Conservation (phyloP, 805 yeast species). For the Candida stauntonica region DNA sequence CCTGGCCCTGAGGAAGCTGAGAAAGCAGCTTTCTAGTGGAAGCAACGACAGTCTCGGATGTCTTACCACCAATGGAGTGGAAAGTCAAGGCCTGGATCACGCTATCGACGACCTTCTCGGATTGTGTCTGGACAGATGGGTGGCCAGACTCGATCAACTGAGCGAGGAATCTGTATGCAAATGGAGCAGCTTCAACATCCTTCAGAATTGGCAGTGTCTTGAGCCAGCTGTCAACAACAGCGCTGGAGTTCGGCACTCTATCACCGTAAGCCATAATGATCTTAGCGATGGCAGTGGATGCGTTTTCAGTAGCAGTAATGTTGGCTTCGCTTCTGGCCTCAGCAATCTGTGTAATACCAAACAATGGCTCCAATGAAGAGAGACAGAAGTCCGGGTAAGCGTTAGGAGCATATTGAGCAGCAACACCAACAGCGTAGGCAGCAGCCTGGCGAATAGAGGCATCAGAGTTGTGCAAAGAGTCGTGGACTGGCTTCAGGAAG, state of each 20-base stretch:
- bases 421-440: constrained; percentile 75
- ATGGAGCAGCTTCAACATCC: constrained; percentile 87
- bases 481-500: constrained; percentile 61
- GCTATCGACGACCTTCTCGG: constrained; percentile 59
- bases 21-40: constrained; percentile 62
- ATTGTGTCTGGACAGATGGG: constrained; percentile 47
- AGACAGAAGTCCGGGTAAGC: constrained; percentile 58
- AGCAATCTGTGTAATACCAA: constrained; percentile 67
- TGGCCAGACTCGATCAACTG: constrained; percentile 68
- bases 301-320: constrained; percentile 81
- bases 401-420: constrained; percentile 77
- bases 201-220: constrained; percentile 73
- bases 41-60: constrained; percentile 60
- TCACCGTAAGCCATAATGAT: constrained; percentile 63
- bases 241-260: constrained; percentile 55
- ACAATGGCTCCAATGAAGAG: constrained; percentile 69
- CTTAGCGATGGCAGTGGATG: constrained; percentile 78
- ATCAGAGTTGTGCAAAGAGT: constrained; percentile 58
- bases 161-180: constrained; percentile 68
- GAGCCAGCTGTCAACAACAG: constrained; percentile 72
- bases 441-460: constrained; percentile 85
- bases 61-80: constrained; percentile 61
- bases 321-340: constrained; percentile 86
- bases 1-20: constrained; percentile 64
- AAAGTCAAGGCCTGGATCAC: constrained; percentile 73